Evolutionary conservation across 2,329 filamentous ascomycete genomes (phyloP).

Genomic region (Epichloe amarillans): DNA sequence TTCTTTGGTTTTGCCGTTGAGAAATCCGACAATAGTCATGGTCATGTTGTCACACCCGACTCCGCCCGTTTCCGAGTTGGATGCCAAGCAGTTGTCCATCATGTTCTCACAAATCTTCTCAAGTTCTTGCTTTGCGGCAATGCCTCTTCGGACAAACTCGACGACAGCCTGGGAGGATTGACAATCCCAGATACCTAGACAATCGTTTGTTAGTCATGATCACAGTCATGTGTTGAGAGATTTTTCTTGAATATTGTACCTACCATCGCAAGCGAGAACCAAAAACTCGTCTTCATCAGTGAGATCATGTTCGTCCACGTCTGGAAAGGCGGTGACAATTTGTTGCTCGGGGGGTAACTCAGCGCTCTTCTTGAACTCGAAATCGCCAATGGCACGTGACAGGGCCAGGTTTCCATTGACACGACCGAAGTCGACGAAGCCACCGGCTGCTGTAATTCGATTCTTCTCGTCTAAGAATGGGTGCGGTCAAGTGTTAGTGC

Average conservation of each 20-base stretch:
- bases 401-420: conserved; percentile 96
- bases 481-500: conserved; percentile 3
- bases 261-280: conserved; percentile 85
- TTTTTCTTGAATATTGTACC: conserved; percentile 17
- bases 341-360: conserved; percentile 98
- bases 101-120: conserved; percentile 98
- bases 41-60: conserved; percentile 99
- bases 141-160: conserved; percentile 91
- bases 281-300: conserved; percentile 91
- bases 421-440: conserved; percentile 95
- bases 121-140: conserved; percentile 90
- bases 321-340: conserved; percentile 93
- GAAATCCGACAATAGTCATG: conserved; percentile 79
- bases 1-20: conserved; percentile 86
- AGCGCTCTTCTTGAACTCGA: conserved; percentile 99
- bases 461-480: conserved; percentile 67
- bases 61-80: conserved; percentile 93
- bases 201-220: neutral
- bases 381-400: conserved; percentile 94
- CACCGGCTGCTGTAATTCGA: conserved; percentile 86
- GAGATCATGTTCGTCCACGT: conserved; percentile 83
- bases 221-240: neutral
- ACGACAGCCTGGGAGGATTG: conserved; percentile 95
- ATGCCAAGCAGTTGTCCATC: conserved; percentile 99
- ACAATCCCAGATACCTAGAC: conserved; percentile 93